Percentiles rank a stretch among this genome's conserved stretches.
These are phyloP conservation scores for Chytriomyces sp. DNA, from an alignment of 192 early-diverging fungal species.

Conservation along the genomic window DNA sequence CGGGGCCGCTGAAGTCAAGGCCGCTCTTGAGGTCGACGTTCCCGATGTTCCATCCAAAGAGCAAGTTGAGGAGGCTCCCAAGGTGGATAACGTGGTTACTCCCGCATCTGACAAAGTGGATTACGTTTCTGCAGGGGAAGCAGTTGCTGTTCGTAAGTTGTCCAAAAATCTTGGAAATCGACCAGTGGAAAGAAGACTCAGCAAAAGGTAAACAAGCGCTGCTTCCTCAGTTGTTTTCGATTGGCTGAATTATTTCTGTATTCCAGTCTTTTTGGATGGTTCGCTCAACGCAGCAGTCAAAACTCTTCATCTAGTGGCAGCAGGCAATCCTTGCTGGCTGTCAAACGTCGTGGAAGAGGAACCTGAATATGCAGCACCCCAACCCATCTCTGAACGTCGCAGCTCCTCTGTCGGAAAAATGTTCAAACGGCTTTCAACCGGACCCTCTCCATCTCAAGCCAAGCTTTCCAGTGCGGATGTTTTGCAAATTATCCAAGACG, in stretches of 20 bases:
- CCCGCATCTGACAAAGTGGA: background rate
- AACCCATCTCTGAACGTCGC: slow-evolving; percentile 20
- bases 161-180: background rate
- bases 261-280: background rate
- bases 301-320: background rate
- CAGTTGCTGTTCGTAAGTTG: background rate
- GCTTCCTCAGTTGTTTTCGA: background rate
- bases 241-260: background rate
- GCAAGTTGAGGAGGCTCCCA: background rate
- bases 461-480: background rate
- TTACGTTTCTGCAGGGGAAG: background rate
- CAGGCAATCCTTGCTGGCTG: background rate
- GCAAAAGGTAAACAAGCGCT: background rate
- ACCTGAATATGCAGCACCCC: slow-evolving; percentile 3
- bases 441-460: background rate
- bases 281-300: background rate
- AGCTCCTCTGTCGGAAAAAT: slow-evolving; percentile 10
- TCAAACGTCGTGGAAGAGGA: background rate
- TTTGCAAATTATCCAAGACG: background rate
- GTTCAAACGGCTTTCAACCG: background rate
- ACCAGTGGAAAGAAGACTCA: background rate
- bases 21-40: background rate
- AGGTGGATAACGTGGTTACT: background rate
- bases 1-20: too few relatives aligned
- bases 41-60: background rate